Evolutionary conservation across 2,329 filamentous ascomycete genomes (phyloP).

Genomic region (Penicillium aurantiogriseum): DNA sequence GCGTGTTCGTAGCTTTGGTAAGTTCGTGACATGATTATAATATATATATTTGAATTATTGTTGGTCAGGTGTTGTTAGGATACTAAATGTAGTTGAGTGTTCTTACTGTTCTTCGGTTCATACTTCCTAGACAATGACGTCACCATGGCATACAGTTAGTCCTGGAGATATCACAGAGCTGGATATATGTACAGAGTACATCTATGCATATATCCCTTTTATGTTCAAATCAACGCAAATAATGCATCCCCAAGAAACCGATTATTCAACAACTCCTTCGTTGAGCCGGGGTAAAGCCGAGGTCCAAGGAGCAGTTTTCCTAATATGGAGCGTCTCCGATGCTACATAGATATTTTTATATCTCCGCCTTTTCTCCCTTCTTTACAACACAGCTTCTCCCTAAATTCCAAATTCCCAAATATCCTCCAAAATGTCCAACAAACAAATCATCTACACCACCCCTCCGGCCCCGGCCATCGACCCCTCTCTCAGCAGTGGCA

Average conservation of each 20-base stretch:
- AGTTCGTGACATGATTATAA: neutral
- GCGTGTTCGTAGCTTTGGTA: conserved; percentile 5
- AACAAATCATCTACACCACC: conserved; percentile 39
- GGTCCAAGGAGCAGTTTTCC: conserved; percentile 27
- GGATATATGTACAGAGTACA: too few species aligned
- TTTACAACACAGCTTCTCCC: neutral
- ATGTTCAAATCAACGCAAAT: neutral
- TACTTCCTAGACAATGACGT: neutral
- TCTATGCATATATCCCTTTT: neutral
- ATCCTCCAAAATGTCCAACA: conserved; percentile 31
- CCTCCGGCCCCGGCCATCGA: conserved; percentile 36
- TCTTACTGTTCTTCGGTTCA: neutral
- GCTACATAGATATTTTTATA: neutral
- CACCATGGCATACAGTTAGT: neutral
- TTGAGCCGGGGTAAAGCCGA: conserved; percentile 16
- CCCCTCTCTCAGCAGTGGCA: conserved; percentile 36
- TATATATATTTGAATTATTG: neutral
- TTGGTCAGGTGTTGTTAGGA: neutral
- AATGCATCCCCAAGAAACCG: neutral
- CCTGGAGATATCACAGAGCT: neutral
- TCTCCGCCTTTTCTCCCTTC: neutral
- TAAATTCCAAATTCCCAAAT: neutral
- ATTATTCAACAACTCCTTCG: conserved; percentile 2
- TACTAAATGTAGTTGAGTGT: neutral
- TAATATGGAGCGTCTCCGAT: conserved; percentile 26